These are phyloP conservation scores for Candida koratica DNA, from an alignment of 805 yeast genomes.

Conservation along the genomic window DNA sequence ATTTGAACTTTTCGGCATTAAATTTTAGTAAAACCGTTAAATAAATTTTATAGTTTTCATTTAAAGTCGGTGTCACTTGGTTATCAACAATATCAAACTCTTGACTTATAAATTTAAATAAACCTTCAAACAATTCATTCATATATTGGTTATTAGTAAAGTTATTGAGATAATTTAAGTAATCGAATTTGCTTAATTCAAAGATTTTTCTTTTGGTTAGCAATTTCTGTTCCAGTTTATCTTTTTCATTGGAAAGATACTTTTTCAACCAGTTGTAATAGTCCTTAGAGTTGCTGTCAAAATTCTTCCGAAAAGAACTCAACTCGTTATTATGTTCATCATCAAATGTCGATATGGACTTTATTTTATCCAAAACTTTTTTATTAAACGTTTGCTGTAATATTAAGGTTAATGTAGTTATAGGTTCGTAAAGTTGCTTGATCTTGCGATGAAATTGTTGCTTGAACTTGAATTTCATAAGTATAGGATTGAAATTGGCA, in stretches of 20 bases:
- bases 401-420: conserved; percentile 27
- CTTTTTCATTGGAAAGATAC: conserved; percentile 42
- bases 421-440: conserved; percentile 27
- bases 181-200: conserved; percentile 45
- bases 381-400: conserved; percentile 26
- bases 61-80: conserved; percentile 10
- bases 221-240: conserved; percentile 38
- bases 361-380: conserved; percentile 27
- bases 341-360: conserved; percentile 12
- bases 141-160: conserved; percentile 38
- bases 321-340: conserved; percentile 22
- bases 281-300: conserved; percentile 40
- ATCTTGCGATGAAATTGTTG: conserved; percentile 24
- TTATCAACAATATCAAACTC: not conserved
- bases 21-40: conserved; percentile 33
- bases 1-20: conserved; percentile 39
- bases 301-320: conserved; percentile 25
- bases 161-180: conserved; percentile 38
- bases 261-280: conserved; percentile 43
- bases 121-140: conserved; percentile 33
- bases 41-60: conserved; percentile 27
- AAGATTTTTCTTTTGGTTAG: conserved; percentile 33
- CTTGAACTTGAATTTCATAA: conserved; percentile 22
- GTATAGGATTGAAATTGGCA: conserved; percentile 23
- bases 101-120: conserved; percentile 29